A percentile compares a stretch with the other conserved stretches of the same genome.
These are phyloP conservation scores for Calocybe cyanea DNA, from an alignment of 768 basidiomycete genomes.

Conservation along the genomic window DNA sequence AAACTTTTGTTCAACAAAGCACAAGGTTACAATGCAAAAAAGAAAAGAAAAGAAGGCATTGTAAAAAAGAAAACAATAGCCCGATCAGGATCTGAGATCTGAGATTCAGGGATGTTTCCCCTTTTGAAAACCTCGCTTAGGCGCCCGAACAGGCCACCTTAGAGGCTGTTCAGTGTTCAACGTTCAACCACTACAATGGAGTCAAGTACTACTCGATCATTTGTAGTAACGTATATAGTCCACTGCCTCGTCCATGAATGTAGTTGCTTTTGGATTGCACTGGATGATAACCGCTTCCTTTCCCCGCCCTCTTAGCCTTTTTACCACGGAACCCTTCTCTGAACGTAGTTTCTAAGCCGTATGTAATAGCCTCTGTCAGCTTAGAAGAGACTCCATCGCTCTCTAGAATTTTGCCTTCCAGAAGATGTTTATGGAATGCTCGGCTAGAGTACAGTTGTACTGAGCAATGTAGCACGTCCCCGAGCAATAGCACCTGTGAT, in stretches of 20 bases:
- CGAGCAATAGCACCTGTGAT: slow-evolving; percentile 57
- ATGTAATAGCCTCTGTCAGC: slow-evolving; percentile 45
- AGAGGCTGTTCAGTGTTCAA: no score
- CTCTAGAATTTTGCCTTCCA: slow-evolving; percentile 21
- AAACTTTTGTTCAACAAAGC: no score
- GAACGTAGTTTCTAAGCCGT: slow-evolving; percentile 46
- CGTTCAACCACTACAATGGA: no score
- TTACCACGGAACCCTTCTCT: slow-evolving; percentile 34
- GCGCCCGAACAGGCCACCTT: no score
- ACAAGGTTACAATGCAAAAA: no score
- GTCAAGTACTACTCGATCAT: no score
- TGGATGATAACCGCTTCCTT: slow-evolving; percentile 14
- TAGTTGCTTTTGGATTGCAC: no score
- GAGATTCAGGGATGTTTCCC: no score
- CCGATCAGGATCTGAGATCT: no score
- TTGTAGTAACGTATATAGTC: slow-evolving; percentile 43
- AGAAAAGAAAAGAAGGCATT: no score
- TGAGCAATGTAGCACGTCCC: slow-evolving; percentile 40
- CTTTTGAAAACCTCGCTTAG: no score
- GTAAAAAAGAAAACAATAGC: no score
- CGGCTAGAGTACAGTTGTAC: slow-evolving; percentile 55
- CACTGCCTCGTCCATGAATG: slow-evolving; percentile 12
- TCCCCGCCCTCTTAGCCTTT: slow-evolving; percentile 33
- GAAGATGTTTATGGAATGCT: slow-evolving; percentile 53
- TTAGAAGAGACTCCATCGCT: slow-evolving; percentile 23